Evolutionary conservation across 1,284 basidiomycete genomes (phyloP), one percentile per base, ranked within the genome.

Genomic region (Polyporus tsugae): DNA sequence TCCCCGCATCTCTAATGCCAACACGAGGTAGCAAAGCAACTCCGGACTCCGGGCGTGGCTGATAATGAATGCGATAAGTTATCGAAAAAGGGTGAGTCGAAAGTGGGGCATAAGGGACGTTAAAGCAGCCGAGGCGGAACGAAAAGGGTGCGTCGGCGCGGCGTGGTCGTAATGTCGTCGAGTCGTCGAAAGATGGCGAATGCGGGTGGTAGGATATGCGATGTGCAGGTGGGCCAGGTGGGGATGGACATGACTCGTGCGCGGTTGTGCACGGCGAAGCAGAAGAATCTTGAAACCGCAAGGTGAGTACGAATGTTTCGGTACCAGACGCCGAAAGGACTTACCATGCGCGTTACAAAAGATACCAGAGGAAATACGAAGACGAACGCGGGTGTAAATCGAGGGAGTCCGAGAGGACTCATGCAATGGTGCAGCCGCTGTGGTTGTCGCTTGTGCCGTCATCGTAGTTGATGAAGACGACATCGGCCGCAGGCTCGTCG

Each of bases 401-500:
- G 15, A 9, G 11, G 17, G 41, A 62, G 60, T 49, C 42, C 2
- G 15, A 35, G n/a, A 17, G 33, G 60, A 49, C 36, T 72, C 63
- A 72, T 38, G 71, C 64, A 42, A 72, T 70, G 53, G 68, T 52
- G 44, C 71, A 72, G 29, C 62, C 41, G 49, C 60, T 60, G 22
- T 64, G 57, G 65, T 60, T 42, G 35, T 49, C n/a, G 25, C 64
- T 63, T 1, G 46, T 17, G 52, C 59, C 61, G 49, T 59, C 36
- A 29, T 67, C 62, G 49, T 67, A 69, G 39, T 68, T 62, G 69
- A 70, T 63, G 63, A 67, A 67, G 35, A 66, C 65, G 60, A 68
- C 58, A 49, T 70, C 69, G 41, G 70, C 61, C 42, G 42, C 55
- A 38, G 66, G 52, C 39, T 70, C 68, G 60, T 70, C 71, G 39